Conservation (phyloP, 176 grass and related monocot genomes). For the Oryza australiensis region DNA sequence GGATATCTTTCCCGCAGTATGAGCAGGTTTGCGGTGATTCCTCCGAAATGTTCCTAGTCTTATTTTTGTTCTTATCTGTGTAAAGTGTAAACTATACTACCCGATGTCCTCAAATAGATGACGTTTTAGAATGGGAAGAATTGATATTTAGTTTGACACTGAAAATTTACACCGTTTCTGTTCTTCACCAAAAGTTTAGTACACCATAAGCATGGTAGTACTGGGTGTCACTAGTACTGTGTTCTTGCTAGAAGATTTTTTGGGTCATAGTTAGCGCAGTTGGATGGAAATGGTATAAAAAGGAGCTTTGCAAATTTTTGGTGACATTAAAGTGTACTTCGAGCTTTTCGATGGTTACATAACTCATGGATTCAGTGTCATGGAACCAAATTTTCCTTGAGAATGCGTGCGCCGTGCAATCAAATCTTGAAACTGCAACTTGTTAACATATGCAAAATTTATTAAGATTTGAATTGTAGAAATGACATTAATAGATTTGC, state of each 20-base stretch:
- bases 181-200: not conserved
- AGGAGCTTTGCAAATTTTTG: not conserved
- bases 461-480: not conserved
- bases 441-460: not conserved
- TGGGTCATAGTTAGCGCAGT: not conserved
- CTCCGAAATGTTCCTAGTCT: not conserved
- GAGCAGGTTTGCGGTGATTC: conserved; percentile 64
- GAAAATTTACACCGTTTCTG: not conserved
- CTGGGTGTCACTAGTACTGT: not conserved
- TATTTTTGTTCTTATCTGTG: not conserved
- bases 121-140: not conserved
- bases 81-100: conserved; percentile 11
- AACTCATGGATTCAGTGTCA: not conserved
- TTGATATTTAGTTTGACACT: not conserved
- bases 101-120: not conserved
- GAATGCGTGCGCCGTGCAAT: not conserved
- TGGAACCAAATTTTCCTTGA: not conserved
- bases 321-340: not conserved
- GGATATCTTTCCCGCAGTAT: conserved; percentile 88
- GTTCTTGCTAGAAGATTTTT: not conserved
- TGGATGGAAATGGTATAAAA: too few species aligned
- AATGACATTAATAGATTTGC: not conserved
- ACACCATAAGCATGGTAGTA: not conserved
- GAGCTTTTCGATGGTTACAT: not conserved
- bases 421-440: not conserved